Conservation (phyloP, 352 stramenopile genomes). For the Aphanomyces stellatus region DNA sequence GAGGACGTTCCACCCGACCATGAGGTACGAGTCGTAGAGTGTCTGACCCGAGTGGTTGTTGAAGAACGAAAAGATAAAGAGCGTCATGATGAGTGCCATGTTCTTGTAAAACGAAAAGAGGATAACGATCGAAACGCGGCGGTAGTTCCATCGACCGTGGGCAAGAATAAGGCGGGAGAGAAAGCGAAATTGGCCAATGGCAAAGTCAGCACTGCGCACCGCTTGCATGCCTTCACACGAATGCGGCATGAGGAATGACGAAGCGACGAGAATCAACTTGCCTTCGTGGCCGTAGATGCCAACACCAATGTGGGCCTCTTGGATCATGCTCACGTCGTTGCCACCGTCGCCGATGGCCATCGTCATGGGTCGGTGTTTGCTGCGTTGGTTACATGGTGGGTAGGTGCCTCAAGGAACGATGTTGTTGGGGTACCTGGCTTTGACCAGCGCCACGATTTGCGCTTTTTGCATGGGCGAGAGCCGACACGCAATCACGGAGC, state of each 20-base stretch:
- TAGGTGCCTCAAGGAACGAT: neutral
- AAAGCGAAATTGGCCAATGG: slow-evolving; percentile 75
- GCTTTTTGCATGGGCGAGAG: slow-evolving; percentile 85
- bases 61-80: slow-evolving; percentile 90
- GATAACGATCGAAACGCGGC: slow-evolving; percentile 67
- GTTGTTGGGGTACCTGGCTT: slow-evolving; percentile 38
- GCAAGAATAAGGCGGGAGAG: slow-evolving; percentile 69
- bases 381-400: neutral
- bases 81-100: slow-evolving; percentile 90
- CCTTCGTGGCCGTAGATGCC: slow-evolving; percentile 95
- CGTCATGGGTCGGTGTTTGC: slow-evolving; percentile 47
- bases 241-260: too few relatives aligned
- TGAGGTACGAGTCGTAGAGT: slow-evolving; percentile 80
- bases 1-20: slow-evolving; percentile 93
- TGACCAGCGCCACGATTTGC: slow-evolving; percentile 71
- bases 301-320: slow-evolving; percentile 86
- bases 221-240: slow-evolving; percentile 64
- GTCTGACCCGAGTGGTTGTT: slow-evolving; percentile 91
- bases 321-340: slow-evolving; percentile 97
- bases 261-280: too few relatives aligned
- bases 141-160: slow-evolving; percentile 81
- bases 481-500: slow-evolving; percentile 81
- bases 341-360: slow-evolving; percentile 90
- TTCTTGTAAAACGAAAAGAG: slow-evolving; percentile 89
- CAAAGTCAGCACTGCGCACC: slow-evolving; percentile 76